Evolutionary conservation across 371 early-diverging fungal species (phyloP), one percentile per base, ranked within the genome.

Genomic region (Saksenaea oblongispora): DNA sequence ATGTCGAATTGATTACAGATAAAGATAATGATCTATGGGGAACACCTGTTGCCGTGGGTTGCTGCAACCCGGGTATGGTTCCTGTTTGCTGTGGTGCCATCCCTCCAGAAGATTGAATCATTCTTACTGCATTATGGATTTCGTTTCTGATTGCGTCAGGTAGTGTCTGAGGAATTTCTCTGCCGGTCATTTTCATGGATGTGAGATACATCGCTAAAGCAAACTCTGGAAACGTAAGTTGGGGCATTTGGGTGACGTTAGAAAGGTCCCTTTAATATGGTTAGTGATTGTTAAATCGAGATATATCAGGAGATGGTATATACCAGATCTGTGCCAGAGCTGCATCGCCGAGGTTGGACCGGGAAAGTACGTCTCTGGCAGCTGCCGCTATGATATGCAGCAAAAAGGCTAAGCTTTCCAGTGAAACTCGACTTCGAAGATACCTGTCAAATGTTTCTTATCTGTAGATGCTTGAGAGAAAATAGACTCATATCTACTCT

Each of bases 161-260:
- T 57, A 83, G 44, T 31, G 68, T 54, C 26, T 41, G 34, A 27
- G 85, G 85, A 34, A 85, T 68, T 10, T 72, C 74, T 10, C 70
- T 67, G 15, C 83, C 83, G 15, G 77, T 68, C 71, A 85, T 73
- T 55, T 80, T 79, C 67, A 78, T 70, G 4, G 83, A 80, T 2
- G 83, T 85, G 18, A 85, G 61, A 63, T 83, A 85, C 85, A 85
- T 85, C 22, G 85, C 82, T 17, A 82, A 58, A n/a, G 85, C 83
- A 70, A 85, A 85, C 69, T 85, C 85, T 0, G 85, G 83, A 59
- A 85, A 83, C 31, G 79, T 80, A 17, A 85, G 72, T 58, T 73
- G 80, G 13, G 83, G 76, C 58, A 73, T 68, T 36, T 71, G 67
- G 4, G 83, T 82, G 10, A 79, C 76, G 53, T 78, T 79, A 31